A percentile compares a stretch with the other conserved stretches of the same genome.
phyloP scores from a whole-genome alignment of 495 filamentous ascomycete species.

The Hypoxylon subgilvum region DNA sequence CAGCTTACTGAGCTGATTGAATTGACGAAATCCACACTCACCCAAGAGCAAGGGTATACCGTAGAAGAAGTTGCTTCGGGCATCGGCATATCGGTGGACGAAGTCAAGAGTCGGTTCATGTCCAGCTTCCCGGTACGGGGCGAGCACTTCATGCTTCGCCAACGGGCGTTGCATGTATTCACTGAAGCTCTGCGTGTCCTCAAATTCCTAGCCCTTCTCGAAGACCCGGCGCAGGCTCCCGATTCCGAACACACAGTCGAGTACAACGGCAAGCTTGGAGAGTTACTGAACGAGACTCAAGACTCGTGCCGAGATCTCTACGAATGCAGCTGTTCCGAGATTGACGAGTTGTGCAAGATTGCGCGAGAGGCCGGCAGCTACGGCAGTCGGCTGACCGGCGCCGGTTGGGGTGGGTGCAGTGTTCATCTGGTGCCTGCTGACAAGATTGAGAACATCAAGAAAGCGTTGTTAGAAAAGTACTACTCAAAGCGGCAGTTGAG shows the following conservation, averaged over 20 bases:
- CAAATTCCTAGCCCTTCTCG: conserved; percentile 76
- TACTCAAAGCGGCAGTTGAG: conserved; percentile 78
- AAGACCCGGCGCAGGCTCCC: conserved; percentile 43
- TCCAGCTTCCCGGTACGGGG: conserved; percentile 86
- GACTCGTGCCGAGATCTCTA: conserved; percentile 81
- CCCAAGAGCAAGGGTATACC: conserved; percentile 82
- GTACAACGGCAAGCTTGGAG: conserved; percentile 75
- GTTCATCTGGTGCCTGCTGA: conserved; percentile 90
- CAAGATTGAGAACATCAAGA: conserved; percentile 80
- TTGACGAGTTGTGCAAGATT: conserved; percentile 84
- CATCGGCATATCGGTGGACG: conserved; percentile 68
- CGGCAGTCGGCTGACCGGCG: conserved; percentile 88
- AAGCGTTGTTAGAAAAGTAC: conserved; percentile 79
- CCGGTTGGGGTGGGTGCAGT: conserved; percentile 95
- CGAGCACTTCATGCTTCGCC: conserved; percentile 83
- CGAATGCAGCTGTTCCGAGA: conserved; percentile 87
- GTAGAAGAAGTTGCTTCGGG: conserved; percentile 81
- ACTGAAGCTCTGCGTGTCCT: conserved; percentile 85
- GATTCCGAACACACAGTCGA: conserved; percentile 57
- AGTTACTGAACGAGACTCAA: conserved; percentile 87
- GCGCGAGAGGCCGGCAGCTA: conserved; percentile 78
- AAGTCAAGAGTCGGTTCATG: conserved; percentile 76
- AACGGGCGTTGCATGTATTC: conserved; percentile 89
- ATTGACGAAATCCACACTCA: conserved; percentile 66
- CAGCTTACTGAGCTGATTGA: conserved; percentile 74